A percentile compares a stretch with the other conserved stretches of the same genome.
Conservation (phyloP, 73 alveolate species). For the Paramecium tetraurelia region DNA sequence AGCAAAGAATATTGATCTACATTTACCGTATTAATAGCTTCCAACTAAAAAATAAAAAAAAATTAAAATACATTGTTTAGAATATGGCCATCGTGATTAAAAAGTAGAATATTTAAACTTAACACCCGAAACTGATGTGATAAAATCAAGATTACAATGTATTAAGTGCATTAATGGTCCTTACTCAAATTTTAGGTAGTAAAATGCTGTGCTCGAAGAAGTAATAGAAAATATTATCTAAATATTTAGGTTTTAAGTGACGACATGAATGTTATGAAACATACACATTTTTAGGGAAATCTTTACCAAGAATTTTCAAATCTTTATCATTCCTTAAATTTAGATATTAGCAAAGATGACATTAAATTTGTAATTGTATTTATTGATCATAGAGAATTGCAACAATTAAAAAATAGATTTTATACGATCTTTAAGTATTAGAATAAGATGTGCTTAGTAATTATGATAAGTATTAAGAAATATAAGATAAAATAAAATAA, state of each 20-base stretch:
- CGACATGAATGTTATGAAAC: not conserved
- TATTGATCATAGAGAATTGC: not conserved
- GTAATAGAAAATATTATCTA: not conserved
- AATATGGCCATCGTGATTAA: not conserved
- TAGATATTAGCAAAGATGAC: not conserved
- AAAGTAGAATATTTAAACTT: not conserved
- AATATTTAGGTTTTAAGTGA: not conserved
- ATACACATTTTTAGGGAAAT: not conserved
- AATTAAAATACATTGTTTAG: not conserved
- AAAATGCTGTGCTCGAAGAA: not conserved
- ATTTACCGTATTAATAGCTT: not conserved
- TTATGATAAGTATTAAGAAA: not conserved
- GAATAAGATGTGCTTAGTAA: not conserved
- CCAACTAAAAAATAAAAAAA: not conserved
- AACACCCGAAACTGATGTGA: not conserved
- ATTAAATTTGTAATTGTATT: not conserved
- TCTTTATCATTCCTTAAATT: not conserved
- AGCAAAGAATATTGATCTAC: not conserved
- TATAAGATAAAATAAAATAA: not conserved
- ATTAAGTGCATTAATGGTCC: not conserved
- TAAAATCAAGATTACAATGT: not conserved
- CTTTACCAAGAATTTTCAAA: not conserved
- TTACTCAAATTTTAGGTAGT: not conserved
- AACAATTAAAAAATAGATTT: not conserved
- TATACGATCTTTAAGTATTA: not conserved